Evolutionary conservation across 495 filamentous ascomycete genomes (phyloP), one percentile per base, ranked within the genome.

Genomic region (Xylaria venustula): DNA sequence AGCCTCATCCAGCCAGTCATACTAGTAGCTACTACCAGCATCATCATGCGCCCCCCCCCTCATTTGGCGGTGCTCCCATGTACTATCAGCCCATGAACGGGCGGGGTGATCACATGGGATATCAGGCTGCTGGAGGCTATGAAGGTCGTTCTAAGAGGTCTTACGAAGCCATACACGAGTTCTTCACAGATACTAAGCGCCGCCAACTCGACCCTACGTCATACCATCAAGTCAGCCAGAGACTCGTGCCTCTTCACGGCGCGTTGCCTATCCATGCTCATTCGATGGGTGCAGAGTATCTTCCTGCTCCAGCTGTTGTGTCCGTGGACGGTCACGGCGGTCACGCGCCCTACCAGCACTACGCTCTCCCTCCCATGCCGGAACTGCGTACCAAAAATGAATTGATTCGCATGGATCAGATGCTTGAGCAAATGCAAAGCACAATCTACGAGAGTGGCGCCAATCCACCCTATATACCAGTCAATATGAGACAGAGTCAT

Each of bases 371-470:
- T 22, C 85, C 88, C 7, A 88, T 93, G 81, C 87, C 88, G 15
- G 92, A 95, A 61, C 79, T 96, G 37, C 86, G 92, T 62, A 96
- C 92, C 55, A 97, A 98, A 84, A 90, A 84, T 64, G 93, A 99
- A 64, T 79, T 99, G 23, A 80, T 92, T 69, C 88, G 93, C 70
- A 90, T 96, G 69, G 93, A 98, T 74, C 87, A 92, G 60, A 88
- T 97, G 77, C 81, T 99, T 37, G 90, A 96, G 73, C 91, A 97
- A 74, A 92, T 98, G 81, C 92, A 97, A 67, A 83, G 87, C 62
- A 96, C 93, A 7, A 89, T 97, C 26, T 98, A 97, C 71, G 93
- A 97, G 73, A 93, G 85, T n/a, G n/a, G n/a, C 67, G 87, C 92
- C 22, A 89, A 90, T 67, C 67, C 76, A 1, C 72, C 75, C 26